Base-by-base conservation (phyloP, 345 rosid genomes). In the Rhizophora mangle region DNA sequence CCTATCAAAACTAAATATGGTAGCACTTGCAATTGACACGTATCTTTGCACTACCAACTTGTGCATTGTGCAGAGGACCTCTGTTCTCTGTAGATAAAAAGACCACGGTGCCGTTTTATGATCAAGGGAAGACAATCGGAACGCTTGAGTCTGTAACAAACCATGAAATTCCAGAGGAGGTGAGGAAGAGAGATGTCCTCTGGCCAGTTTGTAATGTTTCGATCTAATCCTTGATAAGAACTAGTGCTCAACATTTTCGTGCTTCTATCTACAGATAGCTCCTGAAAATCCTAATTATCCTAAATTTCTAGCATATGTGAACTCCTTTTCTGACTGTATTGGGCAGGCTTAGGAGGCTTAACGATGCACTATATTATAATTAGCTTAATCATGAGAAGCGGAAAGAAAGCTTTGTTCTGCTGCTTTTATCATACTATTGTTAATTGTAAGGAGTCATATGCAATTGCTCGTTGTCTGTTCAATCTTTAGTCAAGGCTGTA, bases 211-310 rank as follows among this genome's bases (percentile, higher is more conserved):
- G 6, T 8, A 55, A 56, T 10, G 5, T 27, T 13, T 13, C 60
- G 0, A 24, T 4, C 30, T 8, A 2, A 6, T 20, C 3, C 6
- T 55, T 15, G 29, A 55, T 1, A 15, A 6, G 27, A 55, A 55
- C 60, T 55, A 1, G 24, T 55, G 60, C 22, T 9, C 26, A 8
- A 53, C 66, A 53, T 51, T 74, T 74, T 74, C 49, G 11, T 64
- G 19, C 32, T 62, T 9, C 51, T n/a, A 8, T 58, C 30, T 24
- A 26, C 60, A 56, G 60, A 18, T 9, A 56, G 60, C 24, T 24
- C 24, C 24, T 24, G 24, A 24, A 24, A 24, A 24, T 24, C 24
- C 24, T 24, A 24, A 24, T 24, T 24, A 56, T 6, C 60, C 37
- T 39, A 15, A 43, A 15, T 0, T 13, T 43, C 19, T 3, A 3